These are phyloP conservation scores for Xylaria cubensis DNA, from an alignment of 495 filamentous ascomycete genomes.

Conservation along the genomic window DNA sequence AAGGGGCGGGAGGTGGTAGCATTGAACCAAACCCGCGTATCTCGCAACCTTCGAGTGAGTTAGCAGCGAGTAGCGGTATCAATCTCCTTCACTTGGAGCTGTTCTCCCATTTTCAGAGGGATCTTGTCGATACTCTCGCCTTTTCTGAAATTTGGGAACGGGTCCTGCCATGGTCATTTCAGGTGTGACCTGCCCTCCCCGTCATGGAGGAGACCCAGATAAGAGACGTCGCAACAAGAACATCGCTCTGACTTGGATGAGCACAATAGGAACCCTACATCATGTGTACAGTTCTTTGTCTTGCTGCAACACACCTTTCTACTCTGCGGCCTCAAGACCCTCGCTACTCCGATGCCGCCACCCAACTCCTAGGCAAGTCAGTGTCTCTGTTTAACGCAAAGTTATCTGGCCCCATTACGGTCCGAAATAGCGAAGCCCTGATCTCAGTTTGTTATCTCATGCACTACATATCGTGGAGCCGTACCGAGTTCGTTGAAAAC, in stretches of 20 bases:
- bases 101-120: constrained; percentile 38
- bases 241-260: background rate
- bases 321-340: constrained; percentile 26
- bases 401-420: constrained; percentile 30
- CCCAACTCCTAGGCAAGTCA: background rate
- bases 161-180: constrained; percentile 34
- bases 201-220: background rate
- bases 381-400: constrained; percentile 7
- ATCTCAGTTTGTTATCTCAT: constrained; percentile 33
- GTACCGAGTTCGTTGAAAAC: constrained; percentile 31
- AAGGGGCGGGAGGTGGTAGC: background rate
- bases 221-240: background rate
- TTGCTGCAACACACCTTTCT: constrained; percentile 36
- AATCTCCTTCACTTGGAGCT: constrained; percentile 42
- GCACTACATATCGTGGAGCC: constrained; percentile 39
- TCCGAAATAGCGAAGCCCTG: constrained; percentile 21
- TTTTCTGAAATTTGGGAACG: constrained; percentile 37
- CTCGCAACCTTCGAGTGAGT: background rate
- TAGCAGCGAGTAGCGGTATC: background rate
- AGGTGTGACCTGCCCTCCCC: constrained; percentile 12
- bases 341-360: constrained; percentile 2
- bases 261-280: constrained; percentile 34
- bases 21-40: background rate
- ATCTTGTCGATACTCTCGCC: constrained; percentile 34
- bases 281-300: constrained; percentile 37